phyloP scores from a whole-genome alignment of 352 stramenopile genomes.

The Phytophthora brassicae region DNA sequence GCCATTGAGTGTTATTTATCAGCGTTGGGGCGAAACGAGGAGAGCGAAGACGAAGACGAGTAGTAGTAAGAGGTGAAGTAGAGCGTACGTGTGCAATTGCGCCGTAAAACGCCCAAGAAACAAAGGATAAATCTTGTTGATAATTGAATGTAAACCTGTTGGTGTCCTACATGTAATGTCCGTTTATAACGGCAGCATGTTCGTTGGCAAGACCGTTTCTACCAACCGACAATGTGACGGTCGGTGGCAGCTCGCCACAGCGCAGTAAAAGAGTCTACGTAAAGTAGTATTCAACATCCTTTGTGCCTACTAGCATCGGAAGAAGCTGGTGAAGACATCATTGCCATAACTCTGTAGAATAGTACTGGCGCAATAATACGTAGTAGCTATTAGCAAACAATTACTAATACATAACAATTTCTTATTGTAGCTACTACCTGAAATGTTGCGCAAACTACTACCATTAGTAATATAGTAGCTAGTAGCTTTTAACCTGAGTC shows the following conservation, averaged over 20 bases:
- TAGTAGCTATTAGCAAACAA: too few relatives aligned
- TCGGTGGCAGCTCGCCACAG: neutral
- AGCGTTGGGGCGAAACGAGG: constrained; percentile 47
- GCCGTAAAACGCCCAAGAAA: constrained; percentile 12
- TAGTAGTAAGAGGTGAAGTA: constrained; percentile 40
- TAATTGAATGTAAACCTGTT: constrained; percentile 9
- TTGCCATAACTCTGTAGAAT: too few relatives aligned
- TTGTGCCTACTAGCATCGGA: too few relatives aligned
- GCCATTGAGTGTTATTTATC: constrained; percentile 69
- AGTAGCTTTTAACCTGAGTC: too few relatives aligned
- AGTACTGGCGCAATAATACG: too few relatives aligned
- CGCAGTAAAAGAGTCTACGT: too few relatives aligned
- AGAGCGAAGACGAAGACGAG: constrained; percentile 34
- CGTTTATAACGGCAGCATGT: neutral
- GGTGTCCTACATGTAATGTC: neutral
- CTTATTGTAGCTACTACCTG: too few relatives aligned
- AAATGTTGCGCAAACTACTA: too few relatives aligned
- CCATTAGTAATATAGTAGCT: too few relatives aligned
- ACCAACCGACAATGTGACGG: constrained; percentile 8
- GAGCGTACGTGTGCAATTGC: constrained; percentile 18
- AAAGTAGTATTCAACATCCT: too few relatives aligned
- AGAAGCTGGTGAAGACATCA: too few relatives aligned
- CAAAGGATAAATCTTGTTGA: constrained; percentile 25
- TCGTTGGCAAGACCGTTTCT: neutral
- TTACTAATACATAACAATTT: too few relatives aligned